These are phyloP conservation scores for Acanthamoeba healyi DNA, from an alignment of 208 protist genomes.

Conservation along the genomic window DNA sequence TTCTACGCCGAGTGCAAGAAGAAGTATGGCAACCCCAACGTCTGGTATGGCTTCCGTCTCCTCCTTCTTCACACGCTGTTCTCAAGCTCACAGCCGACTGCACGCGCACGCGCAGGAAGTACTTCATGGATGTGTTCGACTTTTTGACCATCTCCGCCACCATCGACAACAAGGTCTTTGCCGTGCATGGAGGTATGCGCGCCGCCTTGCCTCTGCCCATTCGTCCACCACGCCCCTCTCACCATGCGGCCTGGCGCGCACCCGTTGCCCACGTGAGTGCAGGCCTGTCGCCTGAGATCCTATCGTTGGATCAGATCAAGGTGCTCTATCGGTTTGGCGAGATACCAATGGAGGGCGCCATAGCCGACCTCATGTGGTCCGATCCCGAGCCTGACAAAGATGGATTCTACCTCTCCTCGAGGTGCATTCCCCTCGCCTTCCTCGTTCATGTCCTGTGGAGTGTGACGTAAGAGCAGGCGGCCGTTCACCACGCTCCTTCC, in stretches of 20 bases:
- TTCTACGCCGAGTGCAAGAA: conserved; percentile 99
- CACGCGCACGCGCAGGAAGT: conserved; percentile 94
- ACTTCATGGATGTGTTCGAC: conserved; percentile 98
- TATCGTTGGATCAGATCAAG: conserved; percentile 95
- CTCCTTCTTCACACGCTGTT: conserved; percentile 83
- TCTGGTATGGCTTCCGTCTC: conserved; percentile 90
- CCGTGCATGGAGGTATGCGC: conserved; percentile 78
- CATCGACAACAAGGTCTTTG: conserved; percentile 97
- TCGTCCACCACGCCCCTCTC: conserved; percentile 87
- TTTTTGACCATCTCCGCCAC: conserved; percentile 97
- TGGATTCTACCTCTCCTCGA: conserved; percentile 23
- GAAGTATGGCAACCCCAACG: conserved; percentile 97
- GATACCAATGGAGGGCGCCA: conserved; percentile 97
- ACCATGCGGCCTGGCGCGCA: conserved; percentile 88
- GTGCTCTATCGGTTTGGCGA: conserved; percentile 96
- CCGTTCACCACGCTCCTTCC: no score
- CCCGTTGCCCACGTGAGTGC: no score
- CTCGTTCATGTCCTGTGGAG: neutral
- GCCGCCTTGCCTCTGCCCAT: neutral
- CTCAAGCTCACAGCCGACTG: conserved; percentile 98
- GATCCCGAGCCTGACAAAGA: conserved; percentile 93
- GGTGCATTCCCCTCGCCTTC: neutral
- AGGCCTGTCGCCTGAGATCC: conserved; percentile 56
- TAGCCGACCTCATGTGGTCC: conserved; percentile 99
- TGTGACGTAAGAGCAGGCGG: no score